Base-by-base conservation (phyloP, 1,284 basidiomycete species). In the Laetiporus sulphureus region DNA sequence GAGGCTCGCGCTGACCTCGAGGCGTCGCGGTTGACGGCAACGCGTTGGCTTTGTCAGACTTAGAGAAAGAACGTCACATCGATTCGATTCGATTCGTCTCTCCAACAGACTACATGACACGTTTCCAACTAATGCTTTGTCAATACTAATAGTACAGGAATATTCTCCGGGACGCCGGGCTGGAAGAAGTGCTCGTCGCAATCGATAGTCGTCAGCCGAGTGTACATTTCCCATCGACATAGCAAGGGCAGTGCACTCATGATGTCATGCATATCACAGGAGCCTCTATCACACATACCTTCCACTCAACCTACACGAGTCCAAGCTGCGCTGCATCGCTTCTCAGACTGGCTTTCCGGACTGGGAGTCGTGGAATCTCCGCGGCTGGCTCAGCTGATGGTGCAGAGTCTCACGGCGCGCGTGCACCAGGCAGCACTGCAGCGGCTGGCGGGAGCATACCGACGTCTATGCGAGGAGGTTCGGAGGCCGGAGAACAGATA, bases 361-460 rank as follows among this genome's bases (percentile, higher is more conserved):
- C 68, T 71, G 10, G 79, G 79, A 46, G 77, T 85, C 5, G 83
- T 94, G 32, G 86, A 93, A 47, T 78, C 81, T 0, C 78, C 85
- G 0, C 81, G 89, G 2, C 75, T 96, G 0, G 70, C 83, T 1
- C 76, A 82, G 12, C 73, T 96, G 16, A 74, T 79, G 0, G 73
- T 81, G 2, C 77, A 83, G 32, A 67, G 72, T 8, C 64, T 93
- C 16, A 81, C 84, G 5, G 68, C 71, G 0, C 65, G 69, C 18
- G 81, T 95, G 7, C 91, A 96, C 58, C 79, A 79, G 19, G 74
- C 76, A 12, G 87, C 85, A 1, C 65, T 96, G 43, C 66, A 68
- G 25, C 69, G 79, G 19, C 69, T 95, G 43, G 81, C 78, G 1
- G 63, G 64, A 24, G 78, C 80, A 2, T 96, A 96, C 61, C 70